Evolutionary conservation across 2,329 filamentous ascomycete genomes (phyloP), one percentile per base, ranked within the genome.

Genomic region (Xylariaceae sp.): DNA sequence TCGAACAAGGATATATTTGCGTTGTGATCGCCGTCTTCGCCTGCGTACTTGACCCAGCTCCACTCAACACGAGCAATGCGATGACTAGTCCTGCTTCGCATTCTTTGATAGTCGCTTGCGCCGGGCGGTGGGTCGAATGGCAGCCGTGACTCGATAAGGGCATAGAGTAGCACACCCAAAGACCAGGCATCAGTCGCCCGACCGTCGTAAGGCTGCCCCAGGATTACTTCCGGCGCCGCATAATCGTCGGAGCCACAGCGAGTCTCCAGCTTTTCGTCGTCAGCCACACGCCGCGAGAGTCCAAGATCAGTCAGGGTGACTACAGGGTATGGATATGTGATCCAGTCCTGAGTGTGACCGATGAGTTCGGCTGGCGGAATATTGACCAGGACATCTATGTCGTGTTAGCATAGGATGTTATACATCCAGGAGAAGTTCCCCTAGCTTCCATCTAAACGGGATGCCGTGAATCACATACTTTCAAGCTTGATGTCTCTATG

Each of bases 401-500:
- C 18, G n/a, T 22, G 34, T 57, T 54, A 57, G 58, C 22, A 43
- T 43, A 49, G 13, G 37, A 37, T 5, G 9, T 37, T 51, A 42
- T 50, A 12, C 53, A 53, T 50, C 55, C 37, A 60, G 30, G 13
- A 48, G 10, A 26, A 12, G 45, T 16, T 48, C 57, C 43, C 64
- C 54, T 51, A 18, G 34, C 8, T 15, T 40, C 29, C 18, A 36
- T 19, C 9, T 47, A 29, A 18, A 43, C 30, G 15, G 16, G 1
- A 18, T 10, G 32, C 42, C n/a, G 30, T 32, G 43, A 62, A 55
- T 56, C 43, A 78, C 85, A 73, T 80, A 94, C 89, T 81, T 77
- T 99, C 94, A 55, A 99, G 85, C 74, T 99, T 99, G 72, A 99
- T 95, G 71, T 99, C 94, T 56, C 94, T 85, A 69, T 99, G 94